Evolutionary conservation across 2,329 filamentous ascomycete genomes (phyloP).

Genomic region (Nigrospora osmanthi): DNA sequence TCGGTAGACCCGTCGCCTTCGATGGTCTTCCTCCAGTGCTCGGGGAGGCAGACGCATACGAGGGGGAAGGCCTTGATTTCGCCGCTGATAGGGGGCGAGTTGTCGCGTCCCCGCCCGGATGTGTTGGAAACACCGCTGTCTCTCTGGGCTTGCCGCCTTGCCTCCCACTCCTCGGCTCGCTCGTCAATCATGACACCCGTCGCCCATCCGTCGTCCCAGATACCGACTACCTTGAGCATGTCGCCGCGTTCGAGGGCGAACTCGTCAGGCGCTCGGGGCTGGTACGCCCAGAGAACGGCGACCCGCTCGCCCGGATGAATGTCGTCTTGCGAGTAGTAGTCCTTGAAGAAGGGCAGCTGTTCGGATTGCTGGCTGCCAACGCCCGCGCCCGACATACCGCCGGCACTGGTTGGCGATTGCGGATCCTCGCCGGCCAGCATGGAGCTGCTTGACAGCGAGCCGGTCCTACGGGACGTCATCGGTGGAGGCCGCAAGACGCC

Average conservation of each 20-base stretch:
- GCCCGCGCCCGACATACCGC: conserved; percentile 67
- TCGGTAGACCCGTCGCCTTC: conserved; percentile 75
- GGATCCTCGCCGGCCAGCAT: conserved; percentile 62
- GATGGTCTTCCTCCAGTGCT: conserved; percentile 95
- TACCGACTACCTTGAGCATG: conserved; percentile 96
- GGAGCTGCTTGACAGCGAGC: conserved; percentile 84
- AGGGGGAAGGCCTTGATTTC: conserved; percentile 98
- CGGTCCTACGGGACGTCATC: conserved; percentile 59
- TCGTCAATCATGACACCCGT: conserved; percentile 81
- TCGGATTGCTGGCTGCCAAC: conserved; percentile 87
- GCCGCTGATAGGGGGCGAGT: conserved; percentile 58
- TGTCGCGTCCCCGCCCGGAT: conserved; percentile 49
- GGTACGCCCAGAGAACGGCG: conserved; percentile 91
- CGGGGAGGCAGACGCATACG: conserved; percentile 89
- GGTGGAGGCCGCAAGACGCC: conserved; percentile 52
- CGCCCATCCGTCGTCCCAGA: conserved; percentile 99
- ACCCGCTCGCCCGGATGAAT: conserved; percentile 89
- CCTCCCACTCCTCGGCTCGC: conserved; percentile 82
- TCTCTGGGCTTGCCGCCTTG: conserved; percentile 65
- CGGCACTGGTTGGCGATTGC: conserved; percentile 66
- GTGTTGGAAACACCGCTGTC: conserved; percentile 91
- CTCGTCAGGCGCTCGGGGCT: conserved; percentile 87
- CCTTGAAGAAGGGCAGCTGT: conserved; percentile 92
- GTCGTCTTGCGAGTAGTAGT: conserved; percentile 96
- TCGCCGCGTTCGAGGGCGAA: conserved; percentile 90